These are phyloP conservation scores for Talaromyces sp. DNA, from an alignment of 2,329 filamentous ascomycete species.

Conservation along the genomic window DNA sequence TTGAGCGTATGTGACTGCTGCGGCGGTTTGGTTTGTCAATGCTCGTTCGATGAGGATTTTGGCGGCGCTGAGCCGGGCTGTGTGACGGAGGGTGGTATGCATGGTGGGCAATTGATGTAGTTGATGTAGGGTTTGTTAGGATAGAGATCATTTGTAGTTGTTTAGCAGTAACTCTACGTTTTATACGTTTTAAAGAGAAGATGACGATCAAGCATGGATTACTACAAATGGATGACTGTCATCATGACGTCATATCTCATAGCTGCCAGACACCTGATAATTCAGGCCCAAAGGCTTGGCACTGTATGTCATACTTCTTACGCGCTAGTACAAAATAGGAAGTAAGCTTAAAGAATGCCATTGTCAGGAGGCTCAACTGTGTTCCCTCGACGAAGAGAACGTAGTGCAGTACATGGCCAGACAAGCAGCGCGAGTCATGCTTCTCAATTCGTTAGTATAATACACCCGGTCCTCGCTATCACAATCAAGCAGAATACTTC, in stretches of 20 bases:
- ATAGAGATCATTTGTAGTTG: not conserved
- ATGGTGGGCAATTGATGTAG: not conserved
- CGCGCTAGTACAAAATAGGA: conserved; percentile 3
- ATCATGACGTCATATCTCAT: conserved; percentile 5
- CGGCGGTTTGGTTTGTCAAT: not conserved
- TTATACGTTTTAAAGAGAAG: not conserved
- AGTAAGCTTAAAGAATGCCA: not conserved
- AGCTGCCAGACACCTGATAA: not conserved
- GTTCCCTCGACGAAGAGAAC: no score
- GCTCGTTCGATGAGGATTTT: not conserved
- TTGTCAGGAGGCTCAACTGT: not conserved
- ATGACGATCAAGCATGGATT: not conserved
- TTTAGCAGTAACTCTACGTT: not conserved
- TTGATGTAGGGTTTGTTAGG: not conserved
- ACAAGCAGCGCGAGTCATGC: not conserved
- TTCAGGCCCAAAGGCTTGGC: not conserved
- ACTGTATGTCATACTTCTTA: not conserved
- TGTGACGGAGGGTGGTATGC: conserved; percentile 9
- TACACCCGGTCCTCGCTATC: not conserved
- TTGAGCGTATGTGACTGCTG: conserved; percentile 1
- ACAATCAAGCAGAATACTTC: not conserved
- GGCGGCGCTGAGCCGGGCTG: not conserved
- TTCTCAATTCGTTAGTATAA: not conserved
- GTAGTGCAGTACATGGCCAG: not conserved
- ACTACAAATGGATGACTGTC: not conserved